A percentile compares a stretch with the other conserved stretches of the same genome.
These are phyloP conservation scores for Arthromyces matolae DNA, from an alignment of 768 basidiomycete species.

Conservation along the genomic window DNA sequence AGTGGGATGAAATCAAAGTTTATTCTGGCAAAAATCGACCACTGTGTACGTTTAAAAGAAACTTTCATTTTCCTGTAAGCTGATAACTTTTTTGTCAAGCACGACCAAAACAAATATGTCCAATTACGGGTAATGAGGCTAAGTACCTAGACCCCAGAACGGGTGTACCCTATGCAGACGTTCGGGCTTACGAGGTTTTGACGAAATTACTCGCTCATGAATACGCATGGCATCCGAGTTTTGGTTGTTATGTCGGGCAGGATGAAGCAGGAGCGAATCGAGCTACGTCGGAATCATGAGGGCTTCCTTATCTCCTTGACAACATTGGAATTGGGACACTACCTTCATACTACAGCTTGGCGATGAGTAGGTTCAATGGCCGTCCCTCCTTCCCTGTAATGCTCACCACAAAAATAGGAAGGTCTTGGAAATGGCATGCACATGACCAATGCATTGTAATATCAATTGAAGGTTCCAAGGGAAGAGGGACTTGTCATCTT, in stretches of 20 bases:
- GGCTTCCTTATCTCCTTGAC: no score
- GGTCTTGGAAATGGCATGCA: no score
- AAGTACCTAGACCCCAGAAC: constrained; percentile 79
- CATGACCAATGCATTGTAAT: no score
- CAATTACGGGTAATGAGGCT: constrained; percentile 75
- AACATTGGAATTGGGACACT: no score
- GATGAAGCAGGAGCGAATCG: constrained; percentile 12
- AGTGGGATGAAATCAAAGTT: constrained; percentile 72
- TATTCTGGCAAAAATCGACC: constrained; percentile 66
- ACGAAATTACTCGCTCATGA: constrained; percentile 61
- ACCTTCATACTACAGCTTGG: no score
- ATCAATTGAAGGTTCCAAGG: no score
- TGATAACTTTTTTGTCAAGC: constrained; percentile 42
- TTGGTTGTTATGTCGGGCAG: constrained; percentile 41
- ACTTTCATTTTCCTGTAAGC: constrained; percentile 1
- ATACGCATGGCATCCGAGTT: constrained; percentile 58
- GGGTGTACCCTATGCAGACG: constrained; percentile 74
- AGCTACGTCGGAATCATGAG: background rate
- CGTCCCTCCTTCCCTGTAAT: no score
- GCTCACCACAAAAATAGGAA: no score
- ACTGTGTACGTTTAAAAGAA: constrained; percentile 39
- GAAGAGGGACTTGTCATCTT: no score
- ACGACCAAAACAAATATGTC: constrained; percentile 63
- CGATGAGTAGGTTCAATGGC: no score
- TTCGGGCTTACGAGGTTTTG: constrained; percentile 61